These are phyloP conservation scores for Pyrenophora tritici-repentis DNA, from an alignment of 2,329 filamentous ascomycete species.

Conservation along the genomic window DNA sequence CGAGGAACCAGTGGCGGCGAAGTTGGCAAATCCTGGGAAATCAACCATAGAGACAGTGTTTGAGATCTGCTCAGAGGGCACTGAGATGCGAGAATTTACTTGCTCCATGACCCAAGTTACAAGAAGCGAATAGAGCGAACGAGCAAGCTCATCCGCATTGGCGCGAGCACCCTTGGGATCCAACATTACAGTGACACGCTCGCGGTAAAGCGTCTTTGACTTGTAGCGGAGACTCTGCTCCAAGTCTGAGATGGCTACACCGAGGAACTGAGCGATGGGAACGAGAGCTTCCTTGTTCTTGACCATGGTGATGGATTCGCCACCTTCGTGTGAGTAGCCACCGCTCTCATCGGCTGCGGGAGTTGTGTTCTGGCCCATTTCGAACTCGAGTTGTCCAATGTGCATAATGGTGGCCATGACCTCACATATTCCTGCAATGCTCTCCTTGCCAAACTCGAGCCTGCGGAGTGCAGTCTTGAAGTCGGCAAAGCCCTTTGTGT, in stretches of 20 bases:
- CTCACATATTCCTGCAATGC: conserved; percentile 97
- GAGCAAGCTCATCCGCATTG: conserved; percentile 91
- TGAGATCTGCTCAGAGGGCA: conserved; percentile 81
- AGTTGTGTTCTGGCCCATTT: conserved; percentile 77
- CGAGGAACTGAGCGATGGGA: conserved; percentile 92
- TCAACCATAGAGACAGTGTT: conserved; percentile 96
- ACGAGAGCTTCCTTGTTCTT: conserved; percentile 90
- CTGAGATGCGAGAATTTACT: conserved; percentile 88
- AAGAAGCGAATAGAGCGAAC: conserved; percentile 89
- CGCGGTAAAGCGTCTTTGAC: conserved; percentile 93
- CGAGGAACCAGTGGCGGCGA: conserved; percentile 78
- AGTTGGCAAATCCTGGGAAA: conserved; percentile 92
- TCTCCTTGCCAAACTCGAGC: conserved; percentile 87
- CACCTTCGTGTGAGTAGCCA: conserved; percentile 93
- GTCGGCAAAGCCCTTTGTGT: conserved; percentile 91
- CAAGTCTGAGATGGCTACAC: conserved; percentile 77
- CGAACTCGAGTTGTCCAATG: conserved; percentile 95
- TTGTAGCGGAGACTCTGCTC: conserved; percentile 92
- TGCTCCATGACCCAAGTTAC: conserved; percentile 93
- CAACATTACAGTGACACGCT: conserved; percentile 98
- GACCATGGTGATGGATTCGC: conserved; percentile 80
- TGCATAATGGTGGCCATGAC: conserved; percentile 93
- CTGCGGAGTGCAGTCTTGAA: conserved; percentile 96
- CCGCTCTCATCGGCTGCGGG: conserved; percentile 87
- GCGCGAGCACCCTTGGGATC: conserved; percentile 87